Conservation (phyloP, 177 flowering plant species). For the Vitis hybrid region DNA sequence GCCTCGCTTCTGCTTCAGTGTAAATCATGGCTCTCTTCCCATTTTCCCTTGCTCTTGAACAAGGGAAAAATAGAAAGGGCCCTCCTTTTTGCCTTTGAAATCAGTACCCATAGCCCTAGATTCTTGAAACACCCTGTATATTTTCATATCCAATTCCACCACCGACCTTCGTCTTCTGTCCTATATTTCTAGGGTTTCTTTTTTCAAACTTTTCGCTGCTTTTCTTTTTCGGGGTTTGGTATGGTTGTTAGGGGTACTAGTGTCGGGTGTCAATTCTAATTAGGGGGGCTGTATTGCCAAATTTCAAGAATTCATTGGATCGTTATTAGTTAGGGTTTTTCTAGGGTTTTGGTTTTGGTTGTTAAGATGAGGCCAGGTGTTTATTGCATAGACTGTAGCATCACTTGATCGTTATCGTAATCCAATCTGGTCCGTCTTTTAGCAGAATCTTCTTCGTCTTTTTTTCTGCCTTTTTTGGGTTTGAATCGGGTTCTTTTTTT, state of each 20-base stretch:
- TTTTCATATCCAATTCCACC: neutral
- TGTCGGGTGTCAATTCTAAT: no score
- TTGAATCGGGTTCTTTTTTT: neutral
- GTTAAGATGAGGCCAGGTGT: slow-evolving; percentile 16
- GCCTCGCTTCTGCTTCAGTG: neutral
- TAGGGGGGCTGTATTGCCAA: no score
- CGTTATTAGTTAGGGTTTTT: slow-evolving; percentile 19
- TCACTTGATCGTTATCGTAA: slow-evolving; percentile 19
- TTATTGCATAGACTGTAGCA: slow-evolving; percentile 30
- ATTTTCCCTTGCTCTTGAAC: neutral
- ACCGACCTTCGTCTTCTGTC: no score
- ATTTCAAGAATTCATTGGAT: no score
- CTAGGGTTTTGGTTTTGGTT: slow-evolving; percentile 28
- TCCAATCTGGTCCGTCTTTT: slow-evolving; percentile 2
- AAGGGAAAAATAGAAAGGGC: neutral
- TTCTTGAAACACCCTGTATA: slow-evolving; percentile 12
- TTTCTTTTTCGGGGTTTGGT: no score
- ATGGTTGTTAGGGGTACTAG: no score
- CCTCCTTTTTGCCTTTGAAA: neutral
- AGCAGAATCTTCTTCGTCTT: slow-evolving; percentile 7
- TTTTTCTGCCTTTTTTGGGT: neutral
- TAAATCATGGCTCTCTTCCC: slow-evolving; percentile 13
- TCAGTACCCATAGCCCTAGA: neutral
- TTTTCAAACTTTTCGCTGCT: no score
- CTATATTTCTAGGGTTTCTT: no score